These are phyloP conservation scores for Plasmodium chabaudi DNA, from an alignment of 169 alveolate species.

Conservation along the genomic window DNA sequence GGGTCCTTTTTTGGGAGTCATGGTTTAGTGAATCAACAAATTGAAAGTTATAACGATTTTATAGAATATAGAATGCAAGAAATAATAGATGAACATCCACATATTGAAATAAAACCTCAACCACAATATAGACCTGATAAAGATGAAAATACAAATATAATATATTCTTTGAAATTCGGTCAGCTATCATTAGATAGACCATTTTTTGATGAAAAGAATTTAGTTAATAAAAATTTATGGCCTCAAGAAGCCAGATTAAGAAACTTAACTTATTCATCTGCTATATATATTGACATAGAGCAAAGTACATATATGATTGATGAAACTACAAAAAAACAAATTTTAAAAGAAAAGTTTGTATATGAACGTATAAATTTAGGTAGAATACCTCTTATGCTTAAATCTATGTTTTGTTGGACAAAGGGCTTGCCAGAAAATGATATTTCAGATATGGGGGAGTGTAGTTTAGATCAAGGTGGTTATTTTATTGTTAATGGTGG, in stretches of 20 bases:
- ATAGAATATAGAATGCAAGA: slow-evolving; percentile 95
- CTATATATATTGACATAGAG: slow-evolving; percentile 89
- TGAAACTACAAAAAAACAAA: slow-evolving; percentile 82
- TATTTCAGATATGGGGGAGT: slow-evolving; percentile 95
- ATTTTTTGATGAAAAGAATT: slow-evolving; percentile 92
- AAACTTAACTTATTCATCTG: slow-evolving; percentile 93
- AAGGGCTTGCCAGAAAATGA: slow-evolving; percentile 90
- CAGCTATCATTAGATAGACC: slow-evolving; percentile 96
- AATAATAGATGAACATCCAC: slow-evolving; percentile 95
- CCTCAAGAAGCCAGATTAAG: slow-evolving; percentile 98
- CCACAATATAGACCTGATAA: slow-evolving; percentile 91
- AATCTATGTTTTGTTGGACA: slow-evolving; percentile 96
- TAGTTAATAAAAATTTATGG: slow-evolving; percentile 92
- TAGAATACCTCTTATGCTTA: slow-evolving; percentile 97
- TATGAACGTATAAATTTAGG: slow-evolving; percentile 94
- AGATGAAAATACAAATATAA: slow-evolving; percentile 86
- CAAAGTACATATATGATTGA: slow-evolving; percentile 88
- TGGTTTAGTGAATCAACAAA: slow-evolving; percentile 97
- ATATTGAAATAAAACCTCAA: slow-evolving; percentile 92
- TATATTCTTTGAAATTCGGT: slow-evolving; percentile 92
- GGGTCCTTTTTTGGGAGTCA: slow-evolving; percentile 88
- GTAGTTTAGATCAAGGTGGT: slow-evolving; percentile 98
- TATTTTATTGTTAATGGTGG: slow-evolving; percentile 99
- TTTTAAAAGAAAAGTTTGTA: slow-evolving; percentile 83
- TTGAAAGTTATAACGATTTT: slow-evolving; percentile 97